Evolutionary conservation across 768 basidiomycete genomes (phyloP).

Genomic region (Podaxis sp.): DNA sequence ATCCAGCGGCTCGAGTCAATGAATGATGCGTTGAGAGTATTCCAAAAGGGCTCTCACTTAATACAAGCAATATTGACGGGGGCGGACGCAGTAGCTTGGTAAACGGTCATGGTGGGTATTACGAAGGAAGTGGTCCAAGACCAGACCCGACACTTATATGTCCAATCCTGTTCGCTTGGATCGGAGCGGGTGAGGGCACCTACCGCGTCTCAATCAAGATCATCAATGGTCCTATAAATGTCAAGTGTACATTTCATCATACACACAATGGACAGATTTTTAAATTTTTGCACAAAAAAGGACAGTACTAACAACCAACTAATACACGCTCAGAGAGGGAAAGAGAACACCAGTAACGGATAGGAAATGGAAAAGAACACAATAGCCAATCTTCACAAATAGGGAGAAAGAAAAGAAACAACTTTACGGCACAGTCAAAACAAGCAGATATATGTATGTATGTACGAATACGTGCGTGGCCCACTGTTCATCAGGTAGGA

Average conservation of each 20-base stretch:
- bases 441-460: slow-evolving; percentile 14
- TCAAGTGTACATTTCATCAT: neutral
- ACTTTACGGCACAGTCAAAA: slow-evolving; percentile 12
- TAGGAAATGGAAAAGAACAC: slow-evolving; percentile 10
- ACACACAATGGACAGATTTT: slow-evolving; percentile 11
- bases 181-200: neutral
- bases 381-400: slow-evolving; percentile 13
- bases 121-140: neutral
- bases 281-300: slow-evolving; percentile 7
- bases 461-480: slow-evolving; percentile 11
- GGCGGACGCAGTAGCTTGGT: slow-evolving; percentile 86
- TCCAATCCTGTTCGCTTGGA: neutral
- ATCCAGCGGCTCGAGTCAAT: neutral
- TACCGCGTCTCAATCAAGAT: neutral
- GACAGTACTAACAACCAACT: slow-evolving; percentile 11
- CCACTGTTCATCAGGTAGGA: slow-evolving; percentile 8
- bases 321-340: slow-evolving; percentile 3
- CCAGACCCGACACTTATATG: neutral
- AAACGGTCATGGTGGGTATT: slow-evolving; percentile 30
- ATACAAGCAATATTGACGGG: slow-evolving; percentile 99
- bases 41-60: slow-evolving; percentile 50
- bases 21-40: neutral
- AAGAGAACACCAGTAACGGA: slow-evolving; percentile 12
- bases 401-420: slow-evolving; percentile 13
- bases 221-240: neutral